Conservation (phyloP, 306 rosid species). For the peach (Prunus persica) region Prunus_persica_NCBIv2 NC_034009.1:23425001-23425500, state of each 20-base stretch:
- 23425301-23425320: constrained; percentile 19
- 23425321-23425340: background rate
- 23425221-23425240: constrained; percentile 24
- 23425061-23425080: constrained; percentile 26
- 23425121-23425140: background rate
- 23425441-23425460: constrained; percentile 28
- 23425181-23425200: background rate
- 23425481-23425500: constrained; percentile 18
- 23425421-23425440: constrained; percentile 23
- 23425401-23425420: constrained; percentile 14
- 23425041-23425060: constrained; percentile 24
- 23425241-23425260: constrained; percentile 19
- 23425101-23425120: constrained; percentile 39
- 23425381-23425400: background rate
- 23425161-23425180: background rate
- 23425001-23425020: background rate
- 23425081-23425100: constrained; percentile 27
- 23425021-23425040: constrained; percentile 22
- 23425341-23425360: background rate
- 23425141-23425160: constrained; percentile 27
- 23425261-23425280: constrained; percentile 30
- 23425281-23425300: constrained; percentile 26
- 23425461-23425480: constrained; percentile 2
- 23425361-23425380: too few species aligned
- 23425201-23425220: background rate